phyloP scores from a whole-genome alignment of 768 basidiomycete species.

The Collybia nuda region DNA sequence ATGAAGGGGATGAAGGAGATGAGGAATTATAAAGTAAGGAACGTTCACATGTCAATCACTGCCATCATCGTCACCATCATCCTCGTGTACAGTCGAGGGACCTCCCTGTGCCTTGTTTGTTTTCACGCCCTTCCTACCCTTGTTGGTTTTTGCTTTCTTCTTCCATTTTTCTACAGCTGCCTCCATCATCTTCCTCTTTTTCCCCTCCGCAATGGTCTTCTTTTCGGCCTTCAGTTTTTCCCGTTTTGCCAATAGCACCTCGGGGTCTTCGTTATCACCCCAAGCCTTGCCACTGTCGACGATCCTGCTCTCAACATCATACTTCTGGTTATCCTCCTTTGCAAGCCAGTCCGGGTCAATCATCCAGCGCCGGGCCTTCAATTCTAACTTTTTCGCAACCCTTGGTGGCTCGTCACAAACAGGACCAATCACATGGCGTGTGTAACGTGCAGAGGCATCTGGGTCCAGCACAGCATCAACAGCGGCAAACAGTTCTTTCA shows the following conservation, averaged over 20 bases:
- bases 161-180: not conserved
- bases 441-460: not conserved
- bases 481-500: conserved; percentile 9
- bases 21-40: not conserved
- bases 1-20: not conserved
- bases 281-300: conserved; percentile 14
- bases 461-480: conserved; percentile 7
- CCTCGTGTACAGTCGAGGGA: not conserved
- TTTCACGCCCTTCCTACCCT: not conserved
- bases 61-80: not conserved
- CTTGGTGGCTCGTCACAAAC: conserved; percentile 8
- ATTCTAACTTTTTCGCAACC: conserved; percentile 6
- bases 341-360: conserved; percentile 15
- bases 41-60: not conserved
- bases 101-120: not conserved
- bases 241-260: not conserved
- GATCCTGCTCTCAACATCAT: conserved; percentile 5
- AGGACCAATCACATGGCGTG: not conserved
- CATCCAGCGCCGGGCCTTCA: conserved; percentile 21
- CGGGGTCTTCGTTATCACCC: conserved; percentile 18
- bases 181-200: not conserved
- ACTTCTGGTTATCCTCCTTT: conserved; percentile 9
- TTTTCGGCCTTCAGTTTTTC: not conserved
- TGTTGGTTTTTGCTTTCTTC: not conserved
- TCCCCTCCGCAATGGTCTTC: not conserved